phyloP scores from a whole-genome alignment of 371 early-diverging fungal genomes.

The Rhizopus sp. region DNA sequence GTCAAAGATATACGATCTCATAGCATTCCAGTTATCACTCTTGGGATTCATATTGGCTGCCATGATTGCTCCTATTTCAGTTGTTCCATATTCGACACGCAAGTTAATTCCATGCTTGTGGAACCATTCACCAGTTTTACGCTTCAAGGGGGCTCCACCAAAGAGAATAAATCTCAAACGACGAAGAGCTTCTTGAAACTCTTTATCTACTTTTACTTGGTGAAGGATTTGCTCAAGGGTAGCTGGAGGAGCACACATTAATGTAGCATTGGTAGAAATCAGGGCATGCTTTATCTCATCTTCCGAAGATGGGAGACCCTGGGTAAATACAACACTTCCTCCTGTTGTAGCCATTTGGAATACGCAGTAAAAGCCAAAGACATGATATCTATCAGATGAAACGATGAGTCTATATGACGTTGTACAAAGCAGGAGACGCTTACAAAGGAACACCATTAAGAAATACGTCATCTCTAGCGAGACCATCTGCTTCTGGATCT shows the following conservation, averaged over 20 bases:
- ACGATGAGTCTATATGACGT: neutral
- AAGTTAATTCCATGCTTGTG: conserved; percentile 11
- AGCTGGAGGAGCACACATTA: conserved; percentile 12
- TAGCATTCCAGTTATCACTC: conserved; percentile 10
- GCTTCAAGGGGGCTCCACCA: conserved; percentile 79
- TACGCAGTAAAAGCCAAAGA: conserved; percentile 13
- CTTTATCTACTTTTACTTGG: conserved; percentile 12
- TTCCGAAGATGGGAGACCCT: conserved; percentile 17
- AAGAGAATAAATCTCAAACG: conserved; percentile 53
- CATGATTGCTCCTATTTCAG: conserved; percentile 18
- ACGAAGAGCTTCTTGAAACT: conserved; percentile 9
- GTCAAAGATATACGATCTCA: conserved; percentile 7
- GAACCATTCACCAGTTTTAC: conserved; percentile 16
- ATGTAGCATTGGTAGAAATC: conserved; percentile 7
- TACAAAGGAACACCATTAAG: conserved; percentile 19
- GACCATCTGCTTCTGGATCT: neutral
- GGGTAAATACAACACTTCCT: conserved; percentile 16
- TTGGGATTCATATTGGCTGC: conserved; percentile 3
- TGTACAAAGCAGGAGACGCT: conserved; percentile 3
- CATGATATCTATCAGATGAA: conserved; percentile 16
- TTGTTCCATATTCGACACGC: conserved; percentile 16
- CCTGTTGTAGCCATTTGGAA: conserved; percentile 9
- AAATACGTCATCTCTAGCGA: conserved; percentile 6
- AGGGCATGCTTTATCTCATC: conserved; percentile 12
- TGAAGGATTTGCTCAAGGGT: conserved; percentile 20